Percentiles rank a stretch among this genome's conserved stretches.
Conservation (phyloP, 805 yeast genomes). For the Saccharomyces mikatae region DNA sequence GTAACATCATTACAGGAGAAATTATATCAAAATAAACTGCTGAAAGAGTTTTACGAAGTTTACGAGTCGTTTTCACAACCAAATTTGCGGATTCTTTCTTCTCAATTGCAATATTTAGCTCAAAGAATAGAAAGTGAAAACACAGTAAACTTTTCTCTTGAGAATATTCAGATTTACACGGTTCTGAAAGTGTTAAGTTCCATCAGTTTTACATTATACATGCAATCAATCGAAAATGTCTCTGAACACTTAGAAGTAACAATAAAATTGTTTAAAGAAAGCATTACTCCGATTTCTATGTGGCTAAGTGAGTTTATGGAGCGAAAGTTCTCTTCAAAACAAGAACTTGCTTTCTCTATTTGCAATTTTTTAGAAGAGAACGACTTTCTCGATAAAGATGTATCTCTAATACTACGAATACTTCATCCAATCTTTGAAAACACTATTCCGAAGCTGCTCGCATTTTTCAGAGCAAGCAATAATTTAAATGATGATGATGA, state of each 20-base stretch:
- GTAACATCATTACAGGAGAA: background rate
- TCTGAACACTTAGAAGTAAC: background rate
- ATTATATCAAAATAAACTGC: background rate
- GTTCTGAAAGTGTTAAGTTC: background rate
- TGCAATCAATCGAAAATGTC: constrained; percentile 4
- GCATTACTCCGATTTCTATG: background rate
- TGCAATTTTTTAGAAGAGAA: background rate
- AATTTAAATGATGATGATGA: background rate
- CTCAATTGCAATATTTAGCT: constrained; percentile 3
- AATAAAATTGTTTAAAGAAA: background rate
- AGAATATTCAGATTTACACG: background rate
- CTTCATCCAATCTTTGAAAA: background rate
- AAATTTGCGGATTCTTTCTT: background rate
- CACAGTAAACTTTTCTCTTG: background rate
- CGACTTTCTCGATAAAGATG: background rate
- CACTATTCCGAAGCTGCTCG: background rate
- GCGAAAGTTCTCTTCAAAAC: background rate
- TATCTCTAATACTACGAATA: background rate
- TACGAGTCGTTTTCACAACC: background rate
- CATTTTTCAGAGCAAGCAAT: background rate
- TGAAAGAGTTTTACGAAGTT: background rate
- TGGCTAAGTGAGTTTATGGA: background rate
- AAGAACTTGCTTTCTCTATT: background rate
- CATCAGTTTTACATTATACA: background rate
- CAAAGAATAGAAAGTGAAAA: constrained; percentile 1